These are phyloP conservation scores for Colletotrichum ledebouriae DNA, from an alignment of 2,329 filamentous ascomycete species.

Conservation along the genomic window DNA sequence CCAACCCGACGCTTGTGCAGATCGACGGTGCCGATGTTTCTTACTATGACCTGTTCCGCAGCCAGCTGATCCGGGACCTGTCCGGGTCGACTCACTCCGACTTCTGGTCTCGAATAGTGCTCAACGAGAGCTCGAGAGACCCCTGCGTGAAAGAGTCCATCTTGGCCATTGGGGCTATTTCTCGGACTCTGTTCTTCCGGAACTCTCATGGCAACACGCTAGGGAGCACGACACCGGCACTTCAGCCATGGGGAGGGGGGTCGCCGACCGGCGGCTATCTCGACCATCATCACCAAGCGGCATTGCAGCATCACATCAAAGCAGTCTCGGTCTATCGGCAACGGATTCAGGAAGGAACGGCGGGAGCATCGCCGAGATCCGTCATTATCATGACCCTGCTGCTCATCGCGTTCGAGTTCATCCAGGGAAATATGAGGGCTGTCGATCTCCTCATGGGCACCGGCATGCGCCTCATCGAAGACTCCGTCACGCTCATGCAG, in stretches of 20 bases:
- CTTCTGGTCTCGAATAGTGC: conserved; percentile 45
- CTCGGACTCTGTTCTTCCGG: conserved; percentile 38
- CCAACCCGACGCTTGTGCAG: neutral
- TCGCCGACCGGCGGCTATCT: neutral
- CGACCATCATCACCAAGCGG: conserved; percentile 36
- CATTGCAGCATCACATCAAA: conserved; percentile 37
- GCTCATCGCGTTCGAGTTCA: conserved; percentile 43
- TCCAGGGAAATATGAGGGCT: conserved; percentile 41
- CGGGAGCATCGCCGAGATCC: conserved; percentile 29
- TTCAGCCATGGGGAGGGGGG: neutral
- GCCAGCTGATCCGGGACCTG: conserved; percentile 42
- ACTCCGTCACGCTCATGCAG: conserved; percentile 17
- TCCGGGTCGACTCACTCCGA: conserved; percentile 43
- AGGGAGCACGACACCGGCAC: neutral
- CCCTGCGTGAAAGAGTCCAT: conserved; percentile 44
- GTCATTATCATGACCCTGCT: conserved; percentile 43
- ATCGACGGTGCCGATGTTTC: conserved; percentile 33
- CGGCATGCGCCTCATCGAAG: conserved; percentile 33
- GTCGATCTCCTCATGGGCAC: conserved; percentile 38
- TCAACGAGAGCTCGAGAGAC: conserved; percentile 42
- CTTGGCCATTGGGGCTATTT: conserved; percentile 44
- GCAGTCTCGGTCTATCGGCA: conserved; percentile 41
- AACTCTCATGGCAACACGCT: neutral
- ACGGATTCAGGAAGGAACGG: conserved; percentile 26
- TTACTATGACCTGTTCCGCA: conserved; percentile 45